Base-by-base conservation (phyloP, 345 rosid species). In the Aegle marmelos region DNA sequence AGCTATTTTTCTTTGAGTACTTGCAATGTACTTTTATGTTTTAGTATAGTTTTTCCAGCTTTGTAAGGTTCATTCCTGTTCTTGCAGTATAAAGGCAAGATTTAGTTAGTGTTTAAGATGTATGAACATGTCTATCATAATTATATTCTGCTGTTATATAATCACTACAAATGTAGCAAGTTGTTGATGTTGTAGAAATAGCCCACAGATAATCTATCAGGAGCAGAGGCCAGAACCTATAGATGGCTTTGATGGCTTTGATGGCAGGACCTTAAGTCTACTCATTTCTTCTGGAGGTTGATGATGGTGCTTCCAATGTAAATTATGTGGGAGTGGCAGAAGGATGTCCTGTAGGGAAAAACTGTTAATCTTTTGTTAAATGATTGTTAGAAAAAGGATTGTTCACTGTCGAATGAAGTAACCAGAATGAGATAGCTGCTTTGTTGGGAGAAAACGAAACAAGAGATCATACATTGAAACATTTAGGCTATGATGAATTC, bases 401-500 rank as follows among this genome's bases (percentile, higher is more conserved):
- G 19, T 2, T 67, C 37, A 11, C 27, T 5, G 19, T 36, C 6
- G 5, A 66, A 77, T 33, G 56, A 10, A 25, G 28, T 45, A 27
- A 37, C 16, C 56, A 72, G 63, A 39, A 10, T 4, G 61, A 7
- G 45, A 21, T 48, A 69, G 68, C 53, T 6, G 22, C 27, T 60
- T 61, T 24, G 34, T 19, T 53, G 34, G 61, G 59, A 66, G 33
- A 68, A 61, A 22, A 4, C 0, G 22, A 14, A 48, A 10, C 28
- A 73, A 27, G 76, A 63, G 68, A 74, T 59, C 16, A 58, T 27
- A 31, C 36, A 6, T 31, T n/a, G 60, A 67, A 73, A 64, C 39
- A 30, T 41, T n/a, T 28, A 53, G 30, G 34, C 66, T 70, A 37
- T 60, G 41, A 6, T 33, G n/a, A 68, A 60, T 31, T 71, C 39